Base-by-base conservation (phyloP, 495 filamentous ascomycete species). In the Podospora appendiculata region DNA sequence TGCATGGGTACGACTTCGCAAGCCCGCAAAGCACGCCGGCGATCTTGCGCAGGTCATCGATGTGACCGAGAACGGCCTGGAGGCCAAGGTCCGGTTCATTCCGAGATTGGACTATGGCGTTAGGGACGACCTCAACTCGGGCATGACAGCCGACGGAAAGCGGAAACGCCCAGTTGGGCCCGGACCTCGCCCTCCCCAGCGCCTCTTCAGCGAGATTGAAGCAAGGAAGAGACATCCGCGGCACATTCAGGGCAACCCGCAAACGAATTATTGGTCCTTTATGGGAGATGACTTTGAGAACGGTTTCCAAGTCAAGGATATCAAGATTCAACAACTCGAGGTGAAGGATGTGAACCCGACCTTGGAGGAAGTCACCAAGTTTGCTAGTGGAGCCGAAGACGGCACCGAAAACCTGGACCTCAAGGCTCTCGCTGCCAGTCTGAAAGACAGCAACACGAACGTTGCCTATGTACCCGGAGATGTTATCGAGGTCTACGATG, bases 21-120 rank as follows among this genome's bases (percentile, higher is more conserved):
- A 87, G 44, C 78, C 78, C 5, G 82, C 86, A 9, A 88, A 90
- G 61, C 95, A 97, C 70, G 77, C 81, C 41, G 87, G 86, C 18
- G 94, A 99, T 76, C 73, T 99, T 53, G 94, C 90, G 11, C 89
- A 95, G 62, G 88, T 99, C 38, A 81, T 95, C 54, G 90, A 95
- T 54, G 90, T 97, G 32, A 89, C 94, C 47, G 86, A 87, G 47
- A 97, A 95, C 57, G 93, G 92, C 13, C 76, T 96, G 0, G 90
- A 91, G 54, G 88, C 93, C 32, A 82, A 86, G 13, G 82, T 97
- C 12, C 79, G 87, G 44, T 79, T 94, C 52, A 89, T 99, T 51
- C 94, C 94, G 52, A 79, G 94, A 53, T 74, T 97, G 4, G 90
- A 96, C 61, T 99, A 99, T 58, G 93, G 90, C 33, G 65, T 87